Base-by-base conservation (phyloP, 331 rosid species). In the Saraca asoca region DNA sequence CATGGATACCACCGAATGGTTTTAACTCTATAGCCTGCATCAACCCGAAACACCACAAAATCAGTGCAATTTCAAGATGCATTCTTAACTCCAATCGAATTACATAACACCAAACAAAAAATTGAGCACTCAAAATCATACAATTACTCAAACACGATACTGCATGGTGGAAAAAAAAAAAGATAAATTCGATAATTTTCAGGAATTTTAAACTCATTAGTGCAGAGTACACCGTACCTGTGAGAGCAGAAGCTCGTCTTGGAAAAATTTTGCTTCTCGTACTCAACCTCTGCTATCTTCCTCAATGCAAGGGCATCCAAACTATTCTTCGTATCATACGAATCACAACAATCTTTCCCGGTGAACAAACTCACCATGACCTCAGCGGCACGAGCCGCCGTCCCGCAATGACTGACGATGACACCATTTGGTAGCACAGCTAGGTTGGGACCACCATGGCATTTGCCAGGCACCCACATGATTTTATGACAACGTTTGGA, bases 391-490 rank as follows among this genome's bases (percentile, higher is more conserved):
- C 78, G 89, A 51, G 95, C 80, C 2, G 86, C 71, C 5, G 96
- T 92, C 34, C 80, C 95, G 51, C 95, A 92, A 38, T 89, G 91
- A 12, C 74, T 54, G 13, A 92, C 57, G 24, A 80, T 16, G 53
- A 82, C 8, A 20, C 75, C 82, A 13, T 75, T 74, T 0, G 94
- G 96, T 17, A 87, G 54, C n/a, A 82, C 68, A 14, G 53, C 87
- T 14, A 92, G 48, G 80, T 92, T 92, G 19, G 96, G 96, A 34
- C 96, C 96, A 18, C 77, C 71, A 38, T 95, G 91, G 60, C 95
- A 89, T 38, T 64, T 80, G 58, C 95, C 67, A 92, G 66, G 75
- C 94, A 92, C 39, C 87, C 95, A 45, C 83, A 83, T 8, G 91
- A 34, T 16, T 72, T 82, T 38, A 92, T 89, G 31, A 81, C 2